Evolutionary conservation across 495 filamentous ascomycete genomes (phyloP), one percentile per base, ranked within the genome.

Genomic region (Aspergillus cristatus): DNA sequence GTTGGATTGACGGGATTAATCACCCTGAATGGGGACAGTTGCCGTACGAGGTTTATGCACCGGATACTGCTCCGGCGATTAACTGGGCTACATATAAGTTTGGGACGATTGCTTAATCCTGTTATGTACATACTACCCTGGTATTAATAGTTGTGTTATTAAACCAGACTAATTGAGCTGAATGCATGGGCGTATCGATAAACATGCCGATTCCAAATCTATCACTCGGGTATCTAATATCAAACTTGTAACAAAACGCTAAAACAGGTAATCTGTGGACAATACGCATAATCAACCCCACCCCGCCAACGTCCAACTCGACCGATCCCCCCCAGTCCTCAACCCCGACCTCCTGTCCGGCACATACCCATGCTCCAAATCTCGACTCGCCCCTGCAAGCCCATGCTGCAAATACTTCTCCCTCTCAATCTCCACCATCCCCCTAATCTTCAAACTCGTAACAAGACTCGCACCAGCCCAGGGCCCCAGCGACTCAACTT

Each of bases 401-500:
- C 88, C 88, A 45, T 91, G 74, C 42, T 81, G 78, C 38, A 86
- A 61, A 66, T 86, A 94, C 26, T 76, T 73, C 32, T 98, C 93
- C 28, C 84, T 69, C 45, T 97, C 93, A 26, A 97, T 74, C 48
- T 88, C 82, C 2, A 88, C 79, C 31, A 88, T 64, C 0, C 86
- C 82, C 18, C 78, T 77, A 17, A 91, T 69, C 46, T 88, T 88
- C 46, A 94, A 62, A 35, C 79, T 78, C 0, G 81, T 80, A 2
- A 89, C 60, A 35, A 98, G 53, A 61, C 87, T 94, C 3, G 80
- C 88, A 13, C 91, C 91, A 25, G 79, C 77, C 90, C 91, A 98
- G 5, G 86, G 68, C 0, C 91, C 91, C 0, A 97, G 64, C 4
- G 82, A 86, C 49, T 93, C 83, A 10, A 96, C 65, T 12, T 81